Evolutionary conservation across 2,329 filamentous ascomycete genomes (phyloP).

Genomic region (Rutstroemia sydowiana): DNA sequence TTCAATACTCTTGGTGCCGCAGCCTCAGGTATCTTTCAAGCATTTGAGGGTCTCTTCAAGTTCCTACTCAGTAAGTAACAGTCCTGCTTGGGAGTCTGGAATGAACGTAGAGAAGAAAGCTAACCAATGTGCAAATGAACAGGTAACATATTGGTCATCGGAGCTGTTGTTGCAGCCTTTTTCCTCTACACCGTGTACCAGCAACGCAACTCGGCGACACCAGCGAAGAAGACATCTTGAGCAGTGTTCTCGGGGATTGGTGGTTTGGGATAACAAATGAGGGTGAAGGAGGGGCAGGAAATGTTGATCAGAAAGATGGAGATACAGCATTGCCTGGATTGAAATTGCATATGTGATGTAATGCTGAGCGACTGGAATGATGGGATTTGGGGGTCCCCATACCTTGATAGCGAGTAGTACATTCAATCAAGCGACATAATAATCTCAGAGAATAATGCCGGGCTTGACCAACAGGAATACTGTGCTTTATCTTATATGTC

Average conservation of each 20-base stretch:
- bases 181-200: constrained; percentile 24
- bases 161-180: constrained; percentile 14
- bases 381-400: not conserved
- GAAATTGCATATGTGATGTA: not conserved
- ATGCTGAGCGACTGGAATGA: not conserved
- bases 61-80: constrained; percentile 26
- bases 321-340: too few species aligned
- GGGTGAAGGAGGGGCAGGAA: not conserved
- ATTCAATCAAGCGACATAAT: not conserved
- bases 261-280: not conserved
- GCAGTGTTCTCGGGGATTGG: not conserved
- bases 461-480: not conserved
- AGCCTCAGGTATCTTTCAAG: constrained; percentile 23
- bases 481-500: not conserved
- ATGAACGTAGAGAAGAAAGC: not conserved
- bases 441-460: not conserved
- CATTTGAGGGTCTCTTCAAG: constrained; percentile 25
- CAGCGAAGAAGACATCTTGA: constrained; percentile 7
- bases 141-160: constrained; percentile 27
- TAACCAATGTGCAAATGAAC: not conserved
- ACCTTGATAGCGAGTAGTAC: not conserved
- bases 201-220: constrained; percentile 11
- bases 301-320: not conserved
- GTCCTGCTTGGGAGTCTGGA: not conserved
- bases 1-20: constrained; percentile 20